Evolutionary conservation across 164 flowering plant species (phyloP), one percentile per base, ranked within the genome.

Genomic region (Houttuynia cordata): DNA sequence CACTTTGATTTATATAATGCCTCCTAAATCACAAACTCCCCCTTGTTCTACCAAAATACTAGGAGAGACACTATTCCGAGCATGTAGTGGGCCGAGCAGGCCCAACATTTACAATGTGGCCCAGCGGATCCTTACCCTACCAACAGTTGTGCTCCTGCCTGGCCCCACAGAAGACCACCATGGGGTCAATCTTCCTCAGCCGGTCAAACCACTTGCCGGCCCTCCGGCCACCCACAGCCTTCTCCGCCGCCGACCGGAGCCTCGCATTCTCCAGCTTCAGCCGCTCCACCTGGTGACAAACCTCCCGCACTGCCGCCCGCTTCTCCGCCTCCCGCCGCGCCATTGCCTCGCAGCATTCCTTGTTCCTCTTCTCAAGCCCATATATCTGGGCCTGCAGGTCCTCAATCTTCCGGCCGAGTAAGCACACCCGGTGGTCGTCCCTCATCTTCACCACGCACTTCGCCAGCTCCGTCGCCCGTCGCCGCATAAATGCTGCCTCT

Each of bases 341-440:
- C 40, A 80, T 60, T 74, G 67, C 70, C 57, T 74, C 75, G 47
- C 68, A 71, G 42, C 73, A 81, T 73, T 82, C 84, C 64, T 66
- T 70, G 70, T 83, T 87, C 70, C 75, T 67, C 77, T 74, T 78
- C 83, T 87, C 95, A 70, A 87, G 59, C 41, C 75, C 78, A 25
- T 71, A 60, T 7, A 87, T 76, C 67, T 87, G 88, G 12, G 73
- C 78, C 62, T 83, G 84, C 58, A 87, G 76, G 62, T 83, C 83
- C 69, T 85, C 91, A 21, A 87, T 82, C 55, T 77, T 79, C 10
- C 74, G 66, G 23, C 74, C 74, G 51, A 87, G 71, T 67, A 78
- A 24, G 24, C 67, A 78, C 4, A 80, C 85, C 63, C 86, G 65
- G 23, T 80, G 83, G 62, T 85, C 89, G 42, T 82, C 89, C 64